Conservation (phyloP, 2,329 filamentous ascomycete species). For the Calonectria hongkongensis region DNA sequence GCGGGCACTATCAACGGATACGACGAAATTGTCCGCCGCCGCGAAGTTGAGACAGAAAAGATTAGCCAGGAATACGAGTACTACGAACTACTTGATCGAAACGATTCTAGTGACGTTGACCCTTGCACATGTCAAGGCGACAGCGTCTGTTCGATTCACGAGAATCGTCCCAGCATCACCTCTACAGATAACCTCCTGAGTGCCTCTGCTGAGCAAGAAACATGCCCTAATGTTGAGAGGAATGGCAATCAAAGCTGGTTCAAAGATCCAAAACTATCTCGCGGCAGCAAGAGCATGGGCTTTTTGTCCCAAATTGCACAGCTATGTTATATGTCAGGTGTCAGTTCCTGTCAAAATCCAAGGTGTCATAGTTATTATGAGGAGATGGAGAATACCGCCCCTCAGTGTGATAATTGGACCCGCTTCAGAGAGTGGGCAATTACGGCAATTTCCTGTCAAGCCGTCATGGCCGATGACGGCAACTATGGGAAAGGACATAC, state of each 20-base stretch:
- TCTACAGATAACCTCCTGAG: too few relatives aligned
- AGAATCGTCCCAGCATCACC: background rate
- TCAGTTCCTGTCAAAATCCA: background rate
- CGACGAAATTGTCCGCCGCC: background rate
- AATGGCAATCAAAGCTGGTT: background rate
- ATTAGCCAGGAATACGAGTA: constrained; percentile 1
- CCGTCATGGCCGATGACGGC: background rate
- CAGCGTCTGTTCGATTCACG: background rate
- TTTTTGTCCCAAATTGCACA: background rate
- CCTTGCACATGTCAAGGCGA: background rate
- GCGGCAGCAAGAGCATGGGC: background rate
- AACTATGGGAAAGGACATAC: background rate
- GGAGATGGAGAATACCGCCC: background rate
- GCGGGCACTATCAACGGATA: background rate
- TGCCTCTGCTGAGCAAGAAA: background rate
- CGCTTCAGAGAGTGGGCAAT: background rate
- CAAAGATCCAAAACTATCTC: background rate
- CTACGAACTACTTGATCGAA: background rate
- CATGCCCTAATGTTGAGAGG: background rate
- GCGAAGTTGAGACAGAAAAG: background rate
- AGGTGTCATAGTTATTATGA: background rate
- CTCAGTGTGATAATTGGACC: background rate
- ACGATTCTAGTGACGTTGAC: background rate
- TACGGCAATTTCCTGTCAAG: background rate
- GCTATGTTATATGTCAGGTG: background rate